Evolutionary conservation across 495 filamentous ascomycete genomes (phyloP).

Genomic region (Penicillium lividum): DNA sequence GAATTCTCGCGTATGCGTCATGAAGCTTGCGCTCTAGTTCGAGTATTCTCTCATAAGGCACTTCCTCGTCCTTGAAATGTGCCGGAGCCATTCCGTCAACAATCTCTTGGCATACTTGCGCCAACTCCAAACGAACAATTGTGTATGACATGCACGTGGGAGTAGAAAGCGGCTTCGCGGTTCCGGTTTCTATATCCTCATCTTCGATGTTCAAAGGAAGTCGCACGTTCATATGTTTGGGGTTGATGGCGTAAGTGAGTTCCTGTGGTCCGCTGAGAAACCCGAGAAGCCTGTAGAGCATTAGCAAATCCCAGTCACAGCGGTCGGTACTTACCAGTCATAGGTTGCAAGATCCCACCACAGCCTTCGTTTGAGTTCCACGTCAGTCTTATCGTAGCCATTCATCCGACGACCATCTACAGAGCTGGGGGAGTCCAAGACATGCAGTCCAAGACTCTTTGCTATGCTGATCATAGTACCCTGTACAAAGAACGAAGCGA

Average conservation of each 20-base stretch:
- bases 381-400: constrained; percentile 23
- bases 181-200: constrained; percentile 13
- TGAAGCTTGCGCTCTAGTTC: constrained; percentile 38
- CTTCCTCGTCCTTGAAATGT: constrained; percentile 30
- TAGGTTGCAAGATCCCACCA: constrained; percentile 50
- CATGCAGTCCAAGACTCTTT: constrained; percentile 46
- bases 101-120: constrained; percentile 43
- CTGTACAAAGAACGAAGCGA: constrained; percentile 36
- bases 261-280: constrained; percentile 52
- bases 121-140: constrained; percentile 40
- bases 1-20: constrained; percentile 24
- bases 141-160: constrained; percentile 50
- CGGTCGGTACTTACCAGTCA: constrained; percentile 41
- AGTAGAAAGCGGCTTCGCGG: constrained; percentile 14
- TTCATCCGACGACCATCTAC: constrained; percentile 17
- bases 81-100: constrained; percentile 37
- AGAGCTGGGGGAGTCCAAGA: constrained; percentile 33
- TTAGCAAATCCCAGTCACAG: constrained; percentile 3
- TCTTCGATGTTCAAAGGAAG: constrained; percentile 39
- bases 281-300: constrained; percentile 29
- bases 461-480: constrained; percentile 38
- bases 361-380: constrained; percentile 43
- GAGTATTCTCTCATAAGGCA: constrained; percentile 41
- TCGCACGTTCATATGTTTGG: constrained; percentile 44
- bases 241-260: constrained; percentile 47